Conservation (phyloP, 257 asterid species). For the Solanum clarkiae region DNA sequence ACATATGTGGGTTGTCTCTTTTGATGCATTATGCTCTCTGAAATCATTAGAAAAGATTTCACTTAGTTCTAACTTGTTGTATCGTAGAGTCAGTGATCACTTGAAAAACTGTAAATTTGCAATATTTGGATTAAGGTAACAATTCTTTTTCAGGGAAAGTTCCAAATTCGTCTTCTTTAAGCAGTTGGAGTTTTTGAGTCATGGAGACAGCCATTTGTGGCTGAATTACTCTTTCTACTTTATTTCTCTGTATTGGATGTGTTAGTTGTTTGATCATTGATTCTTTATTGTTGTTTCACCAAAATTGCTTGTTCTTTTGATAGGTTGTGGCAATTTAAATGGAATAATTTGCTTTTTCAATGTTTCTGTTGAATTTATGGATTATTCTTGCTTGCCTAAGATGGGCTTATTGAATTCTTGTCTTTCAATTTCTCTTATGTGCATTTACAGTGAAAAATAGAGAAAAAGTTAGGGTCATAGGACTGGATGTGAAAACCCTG, state of each 20-base stretch:
- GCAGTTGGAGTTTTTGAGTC: constrained; percentile 13
- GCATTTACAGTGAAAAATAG: background rate
- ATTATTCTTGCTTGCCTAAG: background rate
- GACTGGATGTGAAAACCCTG: background rate
- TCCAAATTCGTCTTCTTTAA: constrained; percentile 20
- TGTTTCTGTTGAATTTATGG: background rate
- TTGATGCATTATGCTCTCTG: constrained; percentile 11
- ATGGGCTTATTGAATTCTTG: background rate
- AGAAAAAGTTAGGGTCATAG: background rate
- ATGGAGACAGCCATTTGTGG: constrained; percentile 73
- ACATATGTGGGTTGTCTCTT: constrained; percentile 13
- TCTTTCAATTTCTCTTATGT: background rate
- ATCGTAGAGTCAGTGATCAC: constrained; percentile 14
- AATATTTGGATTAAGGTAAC: constrained; percentile 20
- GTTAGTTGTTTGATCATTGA: background rate
- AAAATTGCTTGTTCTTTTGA: background rate
- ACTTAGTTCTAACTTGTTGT: constrained; percentile 19
- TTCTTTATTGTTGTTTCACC: background rate
- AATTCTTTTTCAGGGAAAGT: constrained; percentile 20
- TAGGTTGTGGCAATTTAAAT: background rate
- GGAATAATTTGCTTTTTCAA: background rate
- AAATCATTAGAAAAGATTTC: constrained; percentile 16
- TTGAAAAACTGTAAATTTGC: constrained; percentile 19
- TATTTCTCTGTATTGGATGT: background rate
- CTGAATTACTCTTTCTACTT: constrained; percentile 33